Evolutionary conservation across 1,284 basidiomycete species (phyloP).

Genomic region (Tilletiaria anomala): DNA sequence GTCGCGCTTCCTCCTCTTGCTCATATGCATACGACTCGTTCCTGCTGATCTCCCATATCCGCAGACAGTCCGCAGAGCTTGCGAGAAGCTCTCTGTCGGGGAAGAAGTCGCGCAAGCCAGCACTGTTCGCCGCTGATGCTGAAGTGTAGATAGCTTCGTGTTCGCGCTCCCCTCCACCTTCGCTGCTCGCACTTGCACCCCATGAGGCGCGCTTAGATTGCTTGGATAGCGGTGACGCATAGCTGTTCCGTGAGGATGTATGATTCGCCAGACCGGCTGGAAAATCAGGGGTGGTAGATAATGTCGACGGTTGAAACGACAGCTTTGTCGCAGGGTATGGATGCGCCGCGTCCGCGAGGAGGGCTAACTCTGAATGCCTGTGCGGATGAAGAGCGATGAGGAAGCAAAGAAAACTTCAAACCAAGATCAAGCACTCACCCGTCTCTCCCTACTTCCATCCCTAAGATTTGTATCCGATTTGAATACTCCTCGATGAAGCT

Average conservation of each 20-base stretch:
- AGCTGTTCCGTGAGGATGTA: background rate
- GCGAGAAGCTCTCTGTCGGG: slow-evolving; percentile 35
- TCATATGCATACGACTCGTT: background rate
- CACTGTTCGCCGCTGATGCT: background rate
- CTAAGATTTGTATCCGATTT: slow-evolving; percentile 35
- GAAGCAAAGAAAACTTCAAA: background rate
- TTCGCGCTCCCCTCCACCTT: background rate
- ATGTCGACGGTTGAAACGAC: slow-evolving; percentile 31
- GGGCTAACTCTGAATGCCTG: slow-evolving; percentile 7
- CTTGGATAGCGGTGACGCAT: too few relatives aligned
- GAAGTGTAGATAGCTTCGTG: background rate
- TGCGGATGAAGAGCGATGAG: background rate
- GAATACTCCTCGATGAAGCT: slow-evolving; percentile 35
- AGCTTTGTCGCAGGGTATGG: slow-evolving; percentile 37
- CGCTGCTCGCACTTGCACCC: too few relatives aligned
- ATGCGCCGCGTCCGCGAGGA: slow-evolving; percentile 33
- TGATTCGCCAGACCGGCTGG: background rate
- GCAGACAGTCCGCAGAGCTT: slow-evolving; percentile 34
- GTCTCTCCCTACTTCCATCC: background rate
- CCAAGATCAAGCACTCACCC: background rate
- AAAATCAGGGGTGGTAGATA: slow-evolving; percentile 9
- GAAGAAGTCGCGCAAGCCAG: slow-evolving; percentile 11
- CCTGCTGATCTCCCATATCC: slow-evolving; percentile 24
- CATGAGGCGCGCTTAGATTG: too few relatives aligned
- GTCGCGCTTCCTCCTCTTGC: background rate